These are phyloP conservation scores for Amanita pseudoporphyria DNA, from an alignment of 768 basidiomycete genomes.

Conservation along the genomic window DNA sequence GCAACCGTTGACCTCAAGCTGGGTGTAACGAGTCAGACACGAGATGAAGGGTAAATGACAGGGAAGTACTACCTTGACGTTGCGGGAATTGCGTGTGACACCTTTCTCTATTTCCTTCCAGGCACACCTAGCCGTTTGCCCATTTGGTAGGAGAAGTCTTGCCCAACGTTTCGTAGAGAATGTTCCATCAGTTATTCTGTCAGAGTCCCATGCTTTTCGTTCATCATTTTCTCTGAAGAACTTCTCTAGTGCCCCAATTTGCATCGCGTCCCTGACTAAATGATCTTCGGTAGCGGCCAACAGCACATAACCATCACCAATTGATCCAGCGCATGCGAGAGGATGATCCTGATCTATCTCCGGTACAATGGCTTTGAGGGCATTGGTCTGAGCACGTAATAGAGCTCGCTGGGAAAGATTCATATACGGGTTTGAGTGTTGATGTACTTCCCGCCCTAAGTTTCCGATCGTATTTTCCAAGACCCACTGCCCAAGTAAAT, in stretches of 20 bases:
- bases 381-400: constrained; percentile 14
- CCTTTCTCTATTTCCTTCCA: constrained; percentile 19
- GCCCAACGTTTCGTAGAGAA: constrained; percentile 19
- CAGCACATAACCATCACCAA: constrained; percentile 9
- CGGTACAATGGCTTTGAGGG: constrained; percentile 10
- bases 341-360: constrained; percentile 3
- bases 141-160: constrained; percentile 25
- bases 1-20: background rate
- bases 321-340: constrained; percentile 3
- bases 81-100: background rate
- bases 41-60: background rate
- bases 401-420: constrained; percentile 17
- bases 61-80: background rate
- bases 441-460: constrained; percentile 15
- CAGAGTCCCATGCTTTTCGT: too few species aligned
- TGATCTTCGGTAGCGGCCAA: constrained; percentile 1
- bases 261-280: background rate
- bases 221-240: background rate
- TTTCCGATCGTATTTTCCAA: constrained; percentile 19
- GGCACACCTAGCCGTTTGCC: constrained; percentile 23
- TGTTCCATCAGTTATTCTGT: background rate
- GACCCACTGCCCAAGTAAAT: constrained; percentile 17
- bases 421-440: constrained; percentile 18
- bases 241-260: background rate
- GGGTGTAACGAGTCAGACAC: background rate